Base-by-base conservation (phyloP, 192 early-diverging fungal species). In the Linnemannia exigua region DNA sequence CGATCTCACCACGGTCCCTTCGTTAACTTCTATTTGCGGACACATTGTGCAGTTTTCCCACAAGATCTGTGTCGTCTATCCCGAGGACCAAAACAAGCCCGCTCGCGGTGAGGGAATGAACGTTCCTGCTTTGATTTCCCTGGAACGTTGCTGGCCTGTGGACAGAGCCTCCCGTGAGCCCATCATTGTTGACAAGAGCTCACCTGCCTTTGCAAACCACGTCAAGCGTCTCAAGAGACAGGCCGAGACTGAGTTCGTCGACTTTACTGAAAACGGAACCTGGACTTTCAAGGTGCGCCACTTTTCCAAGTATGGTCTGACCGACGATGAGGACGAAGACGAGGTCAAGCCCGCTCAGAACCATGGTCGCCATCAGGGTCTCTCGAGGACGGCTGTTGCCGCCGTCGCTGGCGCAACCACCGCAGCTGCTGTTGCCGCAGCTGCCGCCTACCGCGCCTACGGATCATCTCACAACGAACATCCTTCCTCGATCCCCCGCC, bases 221-320 rank as follows among this genome's bases (percentile, higher is more conserved):
- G 85, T 95, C 70, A 89, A 91, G 51, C 93, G 94, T 17, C 88
- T 99, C 22, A 92, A 92, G 72, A 85, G 80, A 4, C 92, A 96
- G n/a, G 82, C 90, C 28, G 95, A 95, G 47, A 98, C 96, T 1
- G 88, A 92, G 61, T 97, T 98, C 87, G 82, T 97, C 25, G 93
- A 92, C 48, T 99, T 92, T 84, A 87, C 92, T 50, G 83, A 90
- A 15, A 92, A 93, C 20, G 97, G 98, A 28, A 91, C 90, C 0
- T 99, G 99, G 99, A 93, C 88, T n/a, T 99, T 99, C 89, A 82
- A 91, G 20, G 98, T 99, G 12, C 90, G 97, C 75, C 95, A 97
- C 79, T 95, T 95, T 82, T 95, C 92, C 76, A 88, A 90, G 66
- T 98, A 98, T 80, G 96, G 96, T 15, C 82, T 98, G 74, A 91